Percentiles rank a stretch among this genome's conserved stretches.
phyloP scores from a whole-genome alignment of 225 moss, liverwort and hornwort species.

The Thuidium tamariscinum region DNA sequence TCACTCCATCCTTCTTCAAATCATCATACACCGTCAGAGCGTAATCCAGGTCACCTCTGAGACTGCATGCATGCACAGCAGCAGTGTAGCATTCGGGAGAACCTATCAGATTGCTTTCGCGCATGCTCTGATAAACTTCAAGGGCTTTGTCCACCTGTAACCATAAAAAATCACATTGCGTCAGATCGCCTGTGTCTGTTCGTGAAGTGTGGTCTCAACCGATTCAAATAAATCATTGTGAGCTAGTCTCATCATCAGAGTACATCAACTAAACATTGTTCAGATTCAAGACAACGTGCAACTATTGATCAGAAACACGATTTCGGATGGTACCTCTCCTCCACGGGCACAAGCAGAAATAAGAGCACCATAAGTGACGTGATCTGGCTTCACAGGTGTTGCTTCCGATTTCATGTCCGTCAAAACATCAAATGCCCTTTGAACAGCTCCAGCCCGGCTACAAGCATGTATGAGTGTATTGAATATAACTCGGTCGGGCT shows the following conservation, averaged over 20 bases:
- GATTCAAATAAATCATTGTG: background rate
- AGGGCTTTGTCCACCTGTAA: conserved; percentile 77
- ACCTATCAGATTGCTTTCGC: conserved; percentile 32
- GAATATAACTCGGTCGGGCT: conserved; percentile 89
- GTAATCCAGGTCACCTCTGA: conserved; percentile 48
- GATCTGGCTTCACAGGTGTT: conserved; percentile 63
- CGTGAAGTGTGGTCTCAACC: background rate
- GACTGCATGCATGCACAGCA: conserved; percentile 90
- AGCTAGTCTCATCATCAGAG: background rate
- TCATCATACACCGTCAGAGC: conserved; percentile 68
- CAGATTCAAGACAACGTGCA: background rate
- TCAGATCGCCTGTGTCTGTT: background rate
- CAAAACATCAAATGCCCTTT: conserved; percentile 93
- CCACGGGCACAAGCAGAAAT: conserved; percentile 82
- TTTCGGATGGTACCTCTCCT: conserved; percentile 52
- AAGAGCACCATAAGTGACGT: conserved; percentile 77
- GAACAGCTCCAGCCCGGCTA: conserved; percentile 83
- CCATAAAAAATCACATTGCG: background rate
- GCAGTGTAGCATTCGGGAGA: conserved; percentile 92
- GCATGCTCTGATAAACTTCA: conserved; percentile 78
- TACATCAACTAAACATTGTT: background rate
- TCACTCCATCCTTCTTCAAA: conserved; percentile 62
- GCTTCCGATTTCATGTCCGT: conserved; percentile 84
- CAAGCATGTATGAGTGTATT: conserved; percentile 91
- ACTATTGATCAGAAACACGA: background rate